Conservation (phyloP, 1,139 yeast genomes). For the Debaryomyces robertsiae region DNA sequence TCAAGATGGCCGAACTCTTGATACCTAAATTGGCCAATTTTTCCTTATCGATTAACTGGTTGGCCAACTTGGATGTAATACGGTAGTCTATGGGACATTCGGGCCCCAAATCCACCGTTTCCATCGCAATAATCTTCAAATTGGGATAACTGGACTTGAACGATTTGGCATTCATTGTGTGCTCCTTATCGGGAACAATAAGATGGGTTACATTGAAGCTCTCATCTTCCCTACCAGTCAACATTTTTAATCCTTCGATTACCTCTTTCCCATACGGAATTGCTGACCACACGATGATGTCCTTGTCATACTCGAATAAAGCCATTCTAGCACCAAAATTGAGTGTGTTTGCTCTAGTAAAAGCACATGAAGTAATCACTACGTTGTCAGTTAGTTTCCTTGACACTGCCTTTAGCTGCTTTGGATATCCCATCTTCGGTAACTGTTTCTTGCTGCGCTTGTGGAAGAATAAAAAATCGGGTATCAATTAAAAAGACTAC, state of each 20-base stretch:
- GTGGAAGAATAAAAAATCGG: too few relatives aligned
- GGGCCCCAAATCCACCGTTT: conserved; percentile 34
- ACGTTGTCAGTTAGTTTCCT: conserved; percentile 49
- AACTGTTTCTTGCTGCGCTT: too few relatives aligned
- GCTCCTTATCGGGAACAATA: conserved; percentile 56
- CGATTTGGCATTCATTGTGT: conserved; percentile 56
- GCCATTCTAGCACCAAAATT: conserved; percentile 68
- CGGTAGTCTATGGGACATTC: conserved; percentile 37
- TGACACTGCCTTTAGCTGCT: conserved; percentile 39
- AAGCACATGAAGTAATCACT: conserved; percentile 52
- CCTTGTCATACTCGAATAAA: conserved; percentile 38
- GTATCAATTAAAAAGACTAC: too few relatives aligned
- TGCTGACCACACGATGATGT: conserved; percentile 59
- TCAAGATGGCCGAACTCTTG: conserved; percentile 27
- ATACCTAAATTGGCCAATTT: conserved; percentile 31
- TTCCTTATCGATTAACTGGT: conserved; percentile 27
- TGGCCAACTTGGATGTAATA: conserved; percentile 29
- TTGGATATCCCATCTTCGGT: conserved; percentile 36
- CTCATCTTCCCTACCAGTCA: conserved; percentile 34
- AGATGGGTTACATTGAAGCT: conserved; percentile 40
- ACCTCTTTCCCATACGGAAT: conserved; percentile 58
- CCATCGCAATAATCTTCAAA: conserved; percentile 54
- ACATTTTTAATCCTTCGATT: conserved; percentile 37
- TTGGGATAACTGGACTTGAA: conserved; percentile 52
- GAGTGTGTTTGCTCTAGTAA: conserved; percentile 41